Percentiles rank a stretch among this genome's conserved stretches.
Evolutionary conservation across 805 yeast genomes (phyloP).

Genomic region (Candida nemodendra): DNA sequence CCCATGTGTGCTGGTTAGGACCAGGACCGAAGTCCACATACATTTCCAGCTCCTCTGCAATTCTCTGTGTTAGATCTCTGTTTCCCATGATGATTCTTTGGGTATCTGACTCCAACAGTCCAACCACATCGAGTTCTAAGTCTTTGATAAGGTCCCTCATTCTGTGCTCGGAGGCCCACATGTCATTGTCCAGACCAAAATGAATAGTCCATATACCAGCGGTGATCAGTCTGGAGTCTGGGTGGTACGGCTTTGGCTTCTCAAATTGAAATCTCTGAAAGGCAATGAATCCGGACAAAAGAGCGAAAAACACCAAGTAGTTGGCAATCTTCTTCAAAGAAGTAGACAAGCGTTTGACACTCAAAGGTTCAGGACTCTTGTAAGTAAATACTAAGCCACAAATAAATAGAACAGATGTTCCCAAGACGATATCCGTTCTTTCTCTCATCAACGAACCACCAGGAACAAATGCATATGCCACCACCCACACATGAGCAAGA

Average conservation of each 20-base stretch:
- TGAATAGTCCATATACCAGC: conserved; percentile 99
- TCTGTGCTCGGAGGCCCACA: conserved; percentile 95
- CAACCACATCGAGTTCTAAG: conserved; percentile 87
- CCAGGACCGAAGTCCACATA: conserved; percentile 98
- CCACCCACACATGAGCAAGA: conserved; percentile 92
- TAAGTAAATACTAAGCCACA: conserved; percentile 47
- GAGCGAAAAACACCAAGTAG: conserved; percentile 35
- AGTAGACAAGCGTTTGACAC: conserved; percentile 7
- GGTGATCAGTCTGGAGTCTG: conserved; percentile 70
- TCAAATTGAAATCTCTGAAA: conserved; percentile 55
- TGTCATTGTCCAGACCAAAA: conserved; percentile 93
- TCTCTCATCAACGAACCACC: conserved; percentile 88
- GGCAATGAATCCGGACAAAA: conserved; percentile 51
- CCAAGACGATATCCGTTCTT: conserved; percentile 75
- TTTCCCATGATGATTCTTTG: conserved; percentile 94
- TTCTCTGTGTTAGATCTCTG: conserved; percentile 85
- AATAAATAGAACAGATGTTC: conserved; percentile 51
- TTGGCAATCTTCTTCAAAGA: conserved; percentile 22
- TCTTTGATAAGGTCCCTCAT: conserved; percentile 83
- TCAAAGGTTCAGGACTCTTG: conserved; percentile 19
- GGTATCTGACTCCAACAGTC: conserved; percentile 88
- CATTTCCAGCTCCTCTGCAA: conserved; percentile 92
- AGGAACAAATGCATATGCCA: conserved; percentile 98
- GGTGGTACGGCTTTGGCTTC: conserved; percentile 67
- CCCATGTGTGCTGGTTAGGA: conserved; percentile 98